Conservation (phyloP, 192 early-diverging fungal species). For the Chytriomyces hyalinus region DNA sequence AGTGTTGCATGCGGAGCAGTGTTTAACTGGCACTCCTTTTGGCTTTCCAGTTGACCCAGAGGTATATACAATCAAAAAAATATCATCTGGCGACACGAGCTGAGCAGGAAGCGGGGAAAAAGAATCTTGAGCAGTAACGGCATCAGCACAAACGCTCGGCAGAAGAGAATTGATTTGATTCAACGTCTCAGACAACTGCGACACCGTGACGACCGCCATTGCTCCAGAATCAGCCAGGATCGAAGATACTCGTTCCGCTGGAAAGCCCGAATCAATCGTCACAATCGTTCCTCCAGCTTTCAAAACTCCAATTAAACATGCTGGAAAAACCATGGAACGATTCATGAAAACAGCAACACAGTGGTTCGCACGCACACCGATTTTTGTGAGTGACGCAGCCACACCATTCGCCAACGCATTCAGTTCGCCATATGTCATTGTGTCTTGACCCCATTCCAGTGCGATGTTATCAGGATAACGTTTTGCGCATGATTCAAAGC, state of each 20-base stretch:
- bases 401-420: slow-evolving; percentile 31
- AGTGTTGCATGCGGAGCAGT: slow-evolving; percentile 29
- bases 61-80: slow-evolving; percentile 36
- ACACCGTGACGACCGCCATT: neutral
- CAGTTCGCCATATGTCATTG: slow-evolving; percentile 46
- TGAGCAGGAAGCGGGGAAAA: neutral
- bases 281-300: slow-evolving; percentile 42
- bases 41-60: slow-evolving; percentile 51
- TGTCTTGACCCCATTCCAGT: slow-evolving; percentile 24
- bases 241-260: slow-evolving; percentile 37
- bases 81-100: neutral
- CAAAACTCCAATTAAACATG: slow-evolving; percentile 32
- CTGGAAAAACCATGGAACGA: slow-evolving; percentile 34
- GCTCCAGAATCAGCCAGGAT: slow-evolving; percentile 26
- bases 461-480: slow-evolving; percentile 39
- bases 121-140: neutral
- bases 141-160: slow-evolving; percentile 6
- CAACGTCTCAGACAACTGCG: neutral
- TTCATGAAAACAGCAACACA: slow-evolving; percentile 32
- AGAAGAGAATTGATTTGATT: neutral
- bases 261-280: slow-evolving; percentile 30
- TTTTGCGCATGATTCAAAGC: slow-evolving; percentile 31
- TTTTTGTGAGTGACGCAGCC: neutral
- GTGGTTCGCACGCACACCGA: slow-evolving; percentile 28
- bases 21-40: slow-evolving; percentile 45